Conservation (phyloP, 2,329 filamentous ascomycete genomes). For the Exophiala mesophila region DNA sequence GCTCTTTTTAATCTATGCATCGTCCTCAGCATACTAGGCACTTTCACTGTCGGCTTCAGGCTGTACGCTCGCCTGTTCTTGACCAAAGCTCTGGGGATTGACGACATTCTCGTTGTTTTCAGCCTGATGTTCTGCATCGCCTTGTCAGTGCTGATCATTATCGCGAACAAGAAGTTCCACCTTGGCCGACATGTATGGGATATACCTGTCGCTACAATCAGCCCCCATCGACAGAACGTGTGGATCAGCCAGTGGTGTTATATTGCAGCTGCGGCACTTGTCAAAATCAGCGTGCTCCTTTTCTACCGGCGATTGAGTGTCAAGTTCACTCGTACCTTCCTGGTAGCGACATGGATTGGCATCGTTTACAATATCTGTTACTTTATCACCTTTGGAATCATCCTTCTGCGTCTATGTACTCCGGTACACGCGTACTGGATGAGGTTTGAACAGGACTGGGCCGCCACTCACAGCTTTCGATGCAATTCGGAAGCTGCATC, state of each 20-base stretch:
- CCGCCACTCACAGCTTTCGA: conserved; percentile 11
- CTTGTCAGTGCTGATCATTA: conserved; percentile 19
- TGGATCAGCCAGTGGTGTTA: conserved; percentile 24
- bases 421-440: conserved; percentile 26
- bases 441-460: conserved; percentile 19
- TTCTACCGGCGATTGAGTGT: conserved; percentile 27
- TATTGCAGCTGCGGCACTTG: conserved; percentile 9
- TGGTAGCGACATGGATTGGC: conserved; percentile 26
- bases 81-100: conserved; percentile 23
- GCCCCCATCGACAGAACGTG: conserved; percentile 17
- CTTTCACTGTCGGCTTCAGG: conserved; percentile 24
- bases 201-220: conserved; percentile 15
- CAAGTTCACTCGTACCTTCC: conserved; percentile 20
- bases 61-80: conserved; percentile 30
- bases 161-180: conserved; percentile 22
- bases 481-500: conserved; percentile 19
- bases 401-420: conserved; percentile 19
- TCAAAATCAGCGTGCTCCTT: conserved; percentile 26
- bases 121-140: conserved; percentile 15
- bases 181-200: conserved; percentile 26
- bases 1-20: conserved; percentile 27
- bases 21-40: conserved; percentile 25
- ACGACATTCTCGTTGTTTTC: conserved; percentile 22
- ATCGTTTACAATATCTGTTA: conserved; percentile 26
- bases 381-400: conserved; percentile 17